These are phyloP conservation scores for Sugiyamaella americana DNA, from an alignment of 805 yeast species.

Conservation along the genomic window DNA sequence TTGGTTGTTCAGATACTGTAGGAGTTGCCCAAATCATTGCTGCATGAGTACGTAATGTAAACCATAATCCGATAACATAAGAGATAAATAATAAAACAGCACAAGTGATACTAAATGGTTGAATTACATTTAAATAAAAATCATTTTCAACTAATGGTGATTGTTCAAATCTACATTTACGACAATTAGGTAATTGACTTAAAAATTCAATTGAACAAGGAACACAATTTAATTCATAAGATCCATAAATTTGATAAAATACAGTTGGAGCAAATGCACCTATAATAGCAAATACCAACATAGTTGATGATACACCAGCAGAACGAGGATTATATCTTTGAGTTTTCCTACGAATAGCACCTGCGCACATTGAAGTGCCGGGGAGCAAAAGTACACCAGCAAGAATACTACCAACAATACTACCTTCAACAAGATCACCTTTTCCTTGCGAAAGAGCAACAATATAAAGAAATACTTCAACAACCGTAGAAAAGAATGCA, in stretches of 20 bases:
- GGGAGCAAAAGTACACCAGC: slow-evolving; percentile 91
- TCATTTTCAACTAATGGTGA: slow-evolving; percentile 64
- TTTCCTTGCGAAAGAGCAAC: slow-evolving; percentile 83
- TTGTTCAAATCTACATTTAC: slow-evolving; percentile 68
- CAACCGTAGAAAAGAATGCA: slow-evolving; percentile 94
- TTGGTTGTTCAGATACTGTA: slow-evolving; percentile 34
- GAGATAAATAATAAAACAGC: slow-evolving; percentile 76
- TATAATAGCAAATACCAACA: slow-evolving; percentile 84
- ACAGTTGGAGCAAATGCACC: slow-evolving; percentile 91
- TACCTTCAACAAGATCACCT: slow-evolving; percentile 89
- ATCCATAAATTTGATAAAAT: slow-evolving; percentile 83
- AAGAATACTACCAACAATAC: slow-evolving; percentile 85
- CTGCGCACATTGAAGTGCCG: slow-evolving; percentile 96
- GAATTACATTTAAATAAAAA: slow-evolving; percentile 60
- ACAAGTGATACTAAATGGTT: slow-evolving; percentile 77
- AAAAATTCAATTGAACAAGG: slow-evolving; percentile 37
- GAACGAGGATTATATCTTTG: slow-evolving; percentile 93
- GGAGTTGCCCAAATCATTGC: slow-evolving; percentile 89
- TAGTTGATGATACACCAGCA: slow-evolving; percentile 95
- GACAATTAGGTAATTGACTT: slow-evolving; percentile 36
- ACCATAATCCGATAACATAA: slow-evolving; percentile 82
- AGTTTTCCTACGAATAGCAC: slow-evolving; percentile 86
- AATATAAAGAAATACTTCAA: slow-evolving; percentile 86
- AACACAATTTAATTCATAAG: slow-evolving; percentile 68
- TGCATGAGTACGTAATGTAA: slow-evolving; percentile 93